Evolutionary conservation across 805 yeast species (phyloP).

Genomic region (Wickerhamomyces tratensis): DNA sequence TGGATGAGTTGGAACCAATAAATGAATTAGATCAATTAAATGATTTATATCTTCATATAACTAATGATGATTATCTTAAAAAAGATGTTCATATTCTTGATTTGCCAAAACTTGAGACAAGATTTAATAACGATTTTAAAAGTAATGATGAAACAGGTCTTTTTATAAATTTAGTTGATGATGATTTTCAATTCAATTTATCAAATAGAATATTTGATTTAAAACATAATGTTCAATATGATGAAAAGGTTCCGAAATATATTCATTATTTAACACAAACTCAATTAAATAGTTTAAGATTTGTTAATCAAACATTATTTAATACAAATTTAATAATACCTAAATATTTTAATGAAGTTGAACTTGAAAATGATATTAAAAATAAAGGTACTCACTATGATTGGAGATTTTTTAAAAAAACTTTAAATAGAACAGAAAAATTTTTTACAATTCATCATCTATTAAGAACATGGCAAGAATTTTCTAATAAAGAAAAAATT

Average conservation of each 20-base stretch:
- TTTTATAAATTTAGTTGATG: neutral
- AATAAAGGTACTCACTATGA: conserved; percentile 32
- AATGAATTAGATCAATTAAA: neutral
- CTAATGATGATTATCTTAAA: too few relatives aligned
- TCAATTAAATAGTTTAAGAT: neutral
- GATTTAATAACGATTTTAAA: neutral
- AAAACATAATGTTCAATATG: neutral
- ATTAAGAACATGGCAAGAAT: conserved; percentile 37
- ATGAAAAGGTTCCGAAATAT: neutral
- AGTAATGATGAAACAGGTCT: neutral
- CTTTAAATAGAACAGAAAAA: conserved; percentile 24
- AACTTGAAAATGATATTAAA: neutral
- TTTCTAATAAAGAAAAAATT: conserved; percentile 29
- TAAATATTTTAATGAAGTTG: conserved; percentile 4
- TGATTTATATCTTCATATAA: neutral
- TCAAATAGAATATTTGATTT: neutral
- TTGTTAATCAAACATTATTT: too few relatives aligned
- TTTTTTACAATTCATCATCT: conserved; percentile 23
- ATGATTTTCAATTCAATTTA: conserved; percentile 1
- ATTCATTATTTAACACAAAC: neutral
- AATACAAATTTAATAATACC: neutral
- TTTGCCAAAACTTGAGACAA: conserved; percentile 1
- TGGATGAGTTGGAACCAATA: neutral
- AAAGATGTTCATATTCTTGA: neutral
- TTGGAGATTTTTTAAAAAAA: conserved; percentile 46